phyloP scores from a whole-genome alignment of 2,329 filamentous ascomycete species.

The Alternaria brassicae region DNA sequence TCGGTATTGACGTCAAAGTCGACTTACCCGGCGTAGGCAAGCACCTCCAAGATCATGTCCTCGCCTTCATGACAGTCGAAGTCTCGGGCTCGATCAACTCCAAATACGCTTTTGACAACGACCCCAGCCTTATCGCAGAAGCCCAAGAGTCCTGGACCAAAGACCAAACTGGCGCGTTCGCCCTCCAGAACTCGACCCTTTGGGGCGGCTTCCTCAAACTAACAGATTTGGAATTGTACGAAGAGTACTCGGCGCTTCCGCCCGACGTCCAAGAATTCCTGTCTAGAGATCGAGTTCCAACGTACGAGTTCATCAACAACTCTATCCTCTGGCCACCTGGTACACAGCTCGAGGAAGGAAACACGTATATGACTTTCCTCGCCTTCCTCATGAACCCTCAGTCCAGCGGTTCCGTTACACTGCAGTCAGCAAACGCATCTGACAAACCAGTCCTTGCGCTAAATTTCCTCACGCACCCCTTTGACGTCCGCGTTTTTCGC shows the following conservation, averaged over 20 bases:
- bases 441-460: slow-evolving; percentile 62
- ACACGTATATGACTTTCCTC: slow-evolving; percentile 37
- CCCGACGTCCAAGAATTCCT: slow-evolving; percentile 55
- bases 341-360: slow-evolving; percentile 42
- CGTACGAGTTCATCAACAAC: slow-evolving; percentile 61
- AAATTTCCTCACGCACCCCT: slow-evolving; percentile 61
- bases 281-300: slow-evolving; percentile 60
- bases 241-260: slow-evolving; percentile 57
- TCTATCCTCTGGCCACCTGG: slow-evolving; percentile 35
- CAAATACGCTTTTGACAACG: slow-evolving; percentile 51
- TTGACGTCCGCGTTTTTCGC: slow-evolving; percentile 55
- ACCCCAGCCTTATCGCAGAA: slow-evolving; percentile 44
- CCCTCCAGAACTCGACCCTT: slow-evolving; percentile 55
- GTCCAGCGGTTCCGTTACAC: slow-evolving; percentile 58
- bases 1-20: slow-evolving; percentile 52
- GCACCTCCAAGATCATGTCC: slow-evolving; percentile 56
- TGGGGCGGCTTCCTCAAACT: slow-evolving; percentile 64
- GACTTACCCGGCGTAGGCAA: slow-evolving; percentile 55
- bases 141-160: slow-evolving; percentile 56
- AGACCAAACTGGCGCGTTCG: slow-evolving; percentile 40
- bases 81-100: slow-evolving; percentile 48
- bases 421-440: slow-evolving; percentile 61
- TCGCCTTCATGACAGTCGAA: slow-evolving; percentile 56
- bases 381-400: slow-evolving; percentile 61
- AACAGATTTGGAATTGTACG: slow-evolving; percentile 48